Conservation (phyloP, 2,329 filamentous ascomycete species). For the Cercospora sesami region DNA sequence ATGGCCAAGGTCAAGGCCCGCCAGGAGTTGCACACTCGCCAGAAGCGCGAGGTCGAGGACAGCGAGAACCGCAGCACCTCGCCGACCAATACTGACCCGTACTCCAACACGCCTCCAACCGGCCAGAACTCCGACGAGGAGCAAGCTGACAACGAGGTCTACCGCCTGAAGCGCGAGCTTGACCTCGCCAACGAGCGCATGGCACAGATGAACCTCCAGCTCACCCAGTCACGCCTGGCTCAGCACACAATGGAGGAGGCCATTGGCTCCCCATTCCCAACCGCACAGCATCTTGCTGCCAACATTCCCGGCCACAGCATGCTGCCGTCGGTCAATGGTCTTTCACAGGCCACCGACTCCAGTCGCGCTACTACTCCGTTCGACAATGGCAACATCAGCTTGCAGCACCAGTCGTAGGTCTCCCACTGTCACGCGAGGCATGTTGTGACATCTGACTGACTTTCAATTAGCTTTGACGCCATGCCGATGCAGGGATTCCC, state of each 20-base stretch:
- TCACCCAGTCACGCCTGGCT: constrained; percentile 63
- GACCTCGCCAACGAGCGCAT: constrained; percentile 70
- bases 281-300: constrained; percentile 34
- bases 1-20: constrained; percentile 74
- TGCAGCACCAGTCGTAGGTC: constrained; percentile 25
- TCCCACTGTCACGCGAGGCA: not conserved
- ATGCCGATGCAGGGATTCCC: constrained; percentile 21
- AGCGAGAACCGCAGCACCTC: constrained; percentile 36
- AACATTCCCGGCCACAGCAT: constrained; percentile 30
- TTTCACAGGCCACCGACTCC: constrained; percentile 18
- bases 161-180: constrained; percentile 69
- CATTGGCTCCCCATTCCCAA: constrained; percentile 37
- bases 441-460: constrained; percentile 15
- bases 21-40: constrained; percentile 59
- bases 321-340: constrained; percentile 15
- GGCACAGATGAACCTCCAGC: constrained; percentile 68
- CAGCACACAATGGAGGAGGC: constrained; percentile 60
- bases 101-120: constrained; percentile 32
- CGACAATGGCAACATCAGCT: constrained; percentile 25
- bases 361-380: constrained; percentile 21
- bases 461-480: constrained; percentile 19
- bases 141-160: constrained; percentile 59
- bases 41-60: constrained; percentile 56
- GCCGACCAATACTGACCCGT: constrained; percentile 36
- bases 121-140: constrained; percentile 29